These are phyloP conservation scores for Cyclanthera cordifolia DNA, from an alignment of 306 rosid genomes.

Conservation along the genomic window DNA sequence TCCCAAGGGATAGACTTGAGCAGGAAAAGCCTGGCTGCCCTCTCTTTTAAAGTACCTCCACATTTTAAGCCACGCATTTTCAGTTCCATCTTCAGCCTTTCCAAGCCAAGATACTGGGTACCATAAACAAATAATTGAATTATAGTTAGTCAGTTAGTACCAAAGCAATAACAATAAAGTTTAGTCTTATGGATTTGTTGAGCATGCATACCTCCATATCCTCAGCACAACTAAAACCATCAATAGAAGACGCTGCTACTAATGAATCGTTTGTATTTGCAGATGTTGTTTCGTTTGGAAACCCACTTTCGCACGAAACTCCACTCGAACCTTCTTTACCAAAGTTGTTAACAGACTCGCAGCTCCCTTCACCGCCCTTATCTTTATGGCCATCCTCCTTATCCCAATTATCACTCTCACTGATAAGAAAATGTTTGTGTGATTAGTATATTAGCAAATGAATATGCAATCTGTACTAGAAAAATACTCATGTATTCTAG, in stretches of 20 bases:
- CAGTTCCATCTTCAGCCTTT: conserved; percentile 65
- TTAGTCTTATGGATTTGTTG: neutral
- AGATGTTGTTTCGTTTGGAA: conserved; percentile 30
- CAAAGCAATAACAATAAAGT: neutral
- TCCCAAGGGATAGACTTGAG: conserved; percentile 64
- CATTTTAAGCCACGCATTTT: conserved; percentile 73
- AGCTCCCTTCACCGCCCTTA: conserved; percentile 51
- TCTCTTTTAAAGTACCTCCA: conserved; percentile 85
- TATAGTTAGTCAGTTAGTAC: neutral
- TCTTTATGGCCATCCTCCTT: conserved; percentile 25
- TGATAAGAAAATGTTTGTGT: neutral
- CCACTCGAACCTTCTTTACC: conserved; percentile 37
- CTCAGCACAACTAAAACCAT: conserved; percentile 43
- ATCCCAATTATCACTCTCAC: conserved; percentile 58
- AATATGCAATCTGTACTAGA: too few species aligned
- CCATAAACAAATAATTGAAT: neutral
- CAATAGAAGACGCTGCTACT: conserved; percentile 48
- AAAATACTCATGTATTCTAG: too few species aligned
- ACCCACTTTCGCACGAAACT: conserved; percentile 38
- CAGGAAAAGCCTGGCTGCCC: conserved; percentile 83
- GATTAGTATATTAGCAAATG: too few species aligned
- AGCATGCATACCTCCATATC: conserved; percentile 69
- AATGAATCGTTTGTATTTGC: conserved; percentile 24
- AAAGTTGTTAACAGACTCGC: conserved; percentile 47
- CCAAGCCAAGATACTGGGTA: conserved; percentile 65